Conservation (phyloP, 139 green algal genomes). For the Picochlorum sp. region DNA sequence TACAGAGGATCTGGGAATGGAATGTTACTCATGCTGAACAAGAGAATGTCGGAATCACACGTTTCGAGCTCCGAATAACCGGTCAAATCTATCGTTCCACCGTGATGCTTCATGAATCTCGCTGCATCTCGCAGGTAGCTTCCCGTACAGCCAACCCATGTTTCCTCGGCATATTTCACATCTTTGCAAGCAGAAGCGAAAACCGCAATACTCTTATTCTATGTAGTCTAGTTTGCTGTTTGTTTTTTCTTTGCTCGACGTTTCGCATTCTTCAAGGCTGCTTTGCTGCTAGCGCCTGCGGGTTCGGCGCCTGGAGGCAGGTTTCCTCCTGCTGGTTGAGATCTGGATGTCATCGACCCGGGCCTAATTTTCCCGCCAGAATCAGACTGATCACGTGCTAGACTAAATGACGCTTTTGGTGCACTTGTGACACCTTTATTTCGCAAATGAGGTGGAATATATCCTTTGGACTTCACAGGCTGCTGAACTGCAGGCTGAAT, state of each 20-base stretch:
- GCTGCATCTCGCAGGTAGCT: too few species aligned
- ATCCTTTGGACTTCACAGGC: conserved; percentile 23
- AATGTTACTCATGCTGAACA: too few species aligned
- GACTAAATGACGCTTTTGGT: conserved; percentile 36
- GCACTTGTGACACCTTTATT: conserved; percentile 12
- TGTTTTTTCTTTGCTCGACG: conserved; percentile 22
- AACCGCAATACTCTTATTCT: too few species aligned
- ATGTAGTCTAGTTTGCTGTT: too few species aligned
- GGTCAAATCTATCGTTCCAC: too few species aligned
- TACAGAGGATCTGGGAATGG: too few species aligned
- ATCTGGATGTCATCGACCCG: background rate
- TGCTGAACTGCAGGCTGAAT: conserved; percentile 8
- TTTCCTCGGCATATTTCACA: too few species aligned
- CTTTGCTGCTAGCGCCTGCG: conserved; percentile 33
- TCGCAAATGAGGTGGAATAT: conserved; percentile 46
- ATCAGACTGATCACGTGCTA: conserved; percentile 39
- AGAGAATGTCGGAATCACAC: too few species aligned
- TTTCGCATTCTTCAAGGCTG: conserved; percentile 64
- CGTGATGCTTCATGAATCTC: too few species aligned
- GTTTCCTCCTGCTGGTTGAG: conserved; percentile 15
- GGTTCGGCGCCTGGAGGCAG: conserved; percentile 33
- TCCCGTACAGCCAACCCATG: too few species aligned
- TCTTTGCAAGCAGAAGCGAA: too few species aligned
- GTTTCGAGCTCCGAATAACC: too few species aligned
- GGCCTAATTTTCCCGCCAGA: conserved; percentile 24